Conservation (phyloP, 345 rosid genomes). For the Turnera subulata region DNA sequence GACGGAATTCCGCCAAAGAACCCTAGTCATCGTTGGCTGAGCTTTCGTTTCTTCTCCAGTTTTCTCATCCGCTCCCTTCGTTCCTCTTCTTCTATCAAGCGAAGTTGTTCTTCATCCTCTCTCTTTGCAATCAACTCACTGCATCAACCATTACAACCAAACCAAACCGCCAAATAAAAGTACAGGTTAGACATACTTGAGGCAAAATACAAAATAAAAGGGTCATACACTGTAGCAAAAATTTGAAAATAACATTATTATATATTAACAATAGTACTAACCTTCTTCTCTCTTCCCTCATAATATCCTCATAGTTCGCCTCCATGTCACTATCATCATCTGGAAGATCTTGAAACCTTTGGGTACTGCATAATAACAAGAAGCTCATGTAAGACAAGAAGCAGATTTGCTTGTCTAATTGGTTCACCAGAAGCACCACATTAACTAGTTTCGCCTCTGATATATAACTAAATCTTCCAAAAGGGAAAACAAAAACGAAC, state of each 20-base stretch:
- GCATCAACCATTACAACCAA: slow-evolving; percentile 12
- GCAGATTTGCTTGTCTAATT: not conserved
- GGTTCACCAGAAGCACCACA: too few relatives aligned
- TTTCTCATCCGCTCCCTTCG: slow-evolving; percentile 41
- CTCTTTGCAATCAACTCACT: slow-evolving; percentile 61
- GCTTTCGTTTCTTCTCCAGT: slow-evolving; percentile 51
- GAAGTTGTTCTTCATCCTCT: slow-evolving; percentile 71
- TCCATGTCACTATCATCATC: slow-evolving; percentile 78
- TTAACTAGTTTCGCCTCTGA: too few relatives aligned
- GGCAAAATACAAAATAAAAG: too few relatives aligned
- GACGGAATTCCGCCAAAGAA: too few relatives aligned
- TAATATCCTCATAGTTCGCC: slow-evolving; percentile 72
- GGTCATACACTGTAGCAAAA: too few relatives aligned
- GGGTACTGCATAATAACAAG: slow-evolving; percentile 28
- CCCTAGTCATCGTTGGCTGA: slow-evolving; percentile 16
- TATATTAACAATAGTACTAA: slow-evolving; percentile 18
- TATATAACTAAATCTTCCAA: too few relatives aligned
- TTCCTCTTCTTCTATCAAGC: slow-evolving; percentile 65
- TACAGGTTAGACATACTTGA: too few relatives aligned
- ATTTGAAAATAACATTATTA: too few relatives aligned
- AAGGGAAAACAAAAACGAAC: too few relatives aligned
- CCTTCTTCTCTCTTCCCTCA: slow-evolving; percentile 77
- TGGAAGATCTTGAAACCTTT: slow-evolving; percentile 38
- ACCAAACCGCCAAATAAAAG: too few relatives aligned
- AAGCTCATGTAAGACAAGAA: not conserved